Conservation (phyloP, 768 basidiomycete species). For the Myochromella boudieri region DNA sequence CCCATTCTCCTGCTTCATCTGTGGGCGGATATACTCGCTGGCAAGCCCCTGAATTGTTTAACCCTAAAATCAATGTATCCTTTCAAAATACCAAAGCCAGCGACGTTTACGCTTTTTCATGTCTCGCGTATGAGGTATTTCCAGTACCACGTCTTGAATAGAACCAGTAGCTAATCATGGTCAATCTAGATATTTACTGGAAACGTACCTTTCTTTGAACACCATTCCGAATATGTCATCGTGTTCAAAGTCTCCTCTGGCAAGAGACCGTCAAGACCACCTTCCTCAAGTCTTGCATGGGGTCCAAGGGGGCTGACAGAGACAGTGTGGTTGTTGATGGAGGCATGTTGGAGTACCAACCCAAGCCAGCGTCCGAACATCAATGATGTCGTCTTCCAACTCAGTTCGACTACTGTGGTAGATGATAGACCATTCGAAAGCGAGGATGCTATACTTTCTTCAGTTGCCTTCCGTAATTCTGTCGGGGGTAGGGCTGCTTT, state of each 20-base stretch:
- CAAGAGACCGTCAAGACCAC: constrained; percentile 3
- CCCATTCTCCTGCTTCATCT: neutral
- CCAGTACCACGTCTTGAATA: neutral
- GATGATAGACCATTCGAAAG: neutral
- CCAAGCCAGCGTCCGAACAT: neutral
- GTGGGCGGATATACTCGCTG: neutral
- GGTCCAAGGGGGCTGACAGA: constrained; percentile 1
- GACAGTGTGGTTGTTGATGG: constrained; percentile 1
- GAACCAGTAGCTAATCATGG: neutral
- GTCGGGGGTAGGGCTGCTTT: no score
- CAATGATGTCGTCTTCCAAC: neutral
- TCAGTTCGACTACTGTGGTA: neutral
- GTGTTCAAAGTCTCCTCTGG: constrained; percentile 2
- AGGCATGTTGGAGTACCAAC: constrained; percentile 1
- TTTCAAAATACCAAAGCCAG: neutral
- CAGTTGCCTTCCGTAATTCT: neutral
- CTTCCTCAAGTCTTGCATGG: constrained; percentile 1
- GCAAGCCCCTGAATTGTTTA: neutral
- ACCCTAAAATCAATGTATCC: neutral
- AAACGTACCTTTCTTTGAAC: constrained; percentile 4
- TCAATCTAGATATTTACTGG: constrained; percentile 7
- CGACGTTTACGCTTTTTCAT: neutral
- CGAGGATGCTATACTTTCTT: neutral
- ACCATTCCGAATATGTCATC: neutral
- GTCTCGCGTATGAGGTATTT: neutral